These are phyloP conservation scores for Phytophthora pini DNA, from an alignment of 352 stramenopile species.

Conservation along the genomic window DNA sequence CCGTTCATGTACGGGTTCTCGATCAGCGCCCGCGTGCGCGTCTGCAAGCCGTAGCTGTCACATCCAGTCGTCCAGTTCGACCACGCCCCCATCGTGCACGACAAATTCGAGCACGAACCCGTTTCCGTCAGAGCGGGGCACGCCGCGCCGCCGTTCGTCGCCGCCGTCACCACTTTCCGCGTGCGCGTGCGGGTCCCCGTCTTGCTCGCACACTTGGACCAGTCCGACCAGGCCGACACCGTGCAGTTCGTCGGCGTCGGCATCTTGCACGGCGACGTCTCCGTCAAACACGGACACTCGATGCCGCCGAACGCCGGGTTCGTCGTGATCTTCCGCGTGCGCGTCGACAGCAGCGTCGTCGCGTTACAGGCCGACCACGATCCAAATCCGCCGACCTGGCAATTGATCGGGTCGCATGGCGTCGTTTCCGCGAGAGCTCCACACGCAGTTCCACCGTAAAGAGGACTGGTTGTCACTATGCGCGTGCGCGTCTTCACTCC, in stretches of 20 bases:
- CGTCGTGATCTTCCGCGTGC: constrained; percentile 41
- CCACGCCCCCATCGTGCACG: constrained; percentile 62
- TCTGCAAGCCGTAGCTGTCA: constrained; percentile 48
- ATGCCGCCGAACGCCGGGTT: constrained; percentile 42
- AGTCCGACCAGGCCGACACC: constrained; percentile 51
- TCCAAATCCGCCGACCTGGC: constrained; percentile 42
- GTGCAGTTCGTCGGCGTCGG: constrained; percentile 53
- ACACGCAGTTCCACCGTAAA: constrained; percentile 55
- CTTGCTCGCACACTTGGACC: constrained; percentile 52
- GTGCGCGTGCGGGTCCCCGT: constrained; percentile 43
- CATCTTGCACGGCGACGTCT: constrained; percentile 51
- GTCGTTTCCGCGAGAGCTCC: constrained; percentile 28
- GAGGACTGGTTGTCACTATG: constrained; percentile 22
- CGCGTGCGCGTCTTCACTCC: constrained; percentile 52
- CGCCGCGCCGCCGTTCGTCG: constrained; percentile 40
- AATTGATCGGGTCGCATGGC: constrained; percentile 61
- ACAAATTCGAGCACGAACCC: constrained; percentile 42
- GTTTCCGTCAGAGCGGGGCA: constrained; percentile 52
- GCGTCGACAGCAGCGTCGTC: constrained; percentile 31
- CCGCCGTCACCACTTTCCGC: constrained; percentile 43
- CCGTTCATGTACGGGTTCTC: constrained; percentile 44
- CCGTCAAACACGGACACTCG: constrained; percentile 45
- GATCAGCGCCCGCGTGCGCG: constrained; percentile 42
- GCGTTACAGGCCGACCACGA: constrained; percentile 43
- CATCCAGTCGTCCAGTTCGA: constrained; percentile 59